A percentile compares a stretch with the other conserved stretches of the same genome.
phyloP scores from a whole-genome alignment of 495 filamentous ascomycete species.

The Oidiodendron maius region DNA sequence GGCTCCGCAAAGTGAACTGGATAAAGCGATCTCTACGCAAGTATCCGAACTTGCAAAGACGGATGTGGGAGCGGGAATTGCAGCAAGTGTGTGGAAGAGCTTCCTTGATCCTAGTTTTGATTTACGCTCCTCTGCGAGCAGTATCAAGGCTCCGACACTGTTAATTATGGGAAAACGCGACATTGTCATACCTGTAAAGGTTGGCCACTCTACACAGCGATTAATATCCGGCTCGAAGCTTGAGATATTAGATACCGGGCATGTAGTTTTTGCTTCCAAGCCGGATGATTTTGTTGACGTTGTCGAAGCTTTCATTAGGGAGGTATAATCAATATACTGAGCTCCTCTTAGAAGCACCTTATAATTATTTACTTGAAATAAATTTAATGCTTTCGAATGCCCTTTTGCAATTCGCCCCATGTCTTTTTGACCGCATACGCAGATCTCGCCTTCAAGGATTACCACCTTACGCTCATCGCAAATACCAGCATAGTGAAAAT shows the following conservation, averaged over 20 bases:
- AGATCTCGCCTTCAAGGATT: no score
- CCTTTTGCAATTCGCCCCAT: no score
- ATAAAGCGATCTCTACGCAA: not conserved
- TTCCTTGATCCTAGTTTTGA: not conserved
- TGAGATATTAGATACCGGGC: constrained; percentile 3
- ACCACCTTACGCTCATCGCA: no score
- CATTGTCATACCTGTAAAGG: not conserved
- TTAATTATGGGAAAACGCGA: not conserved
- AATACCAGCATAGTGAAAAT: no score
- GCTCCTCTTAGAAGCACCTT: no score
- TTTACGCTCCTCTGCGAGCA: not conserved
- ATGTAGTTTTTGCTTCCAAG: constrained; percentile 3
- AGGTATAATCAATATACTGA: no score
- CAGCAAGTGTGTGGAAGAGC: not conserved
- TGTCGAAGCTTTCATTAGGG: not conserved
- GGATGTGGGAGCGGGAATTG: not conserved
- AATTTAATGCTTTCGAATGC: no score
- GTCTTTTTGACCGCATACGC: no score
- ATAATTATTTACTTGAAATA: no score
- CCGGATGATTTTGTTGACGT: constrained; percentile 2
- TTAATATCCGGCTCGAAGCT: not conserved
- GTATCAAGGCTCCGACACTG: not conserved
- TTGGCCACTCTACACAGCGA: not conserved
- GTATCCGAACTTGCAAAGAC: not conserved
- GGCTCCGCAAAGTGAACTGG: not conserved